These are phyloP conservation scores for Ustilago sp. DNA, from an alignment of 1,284 basidiomycete species.

Conservation along the genomic window DNA sequence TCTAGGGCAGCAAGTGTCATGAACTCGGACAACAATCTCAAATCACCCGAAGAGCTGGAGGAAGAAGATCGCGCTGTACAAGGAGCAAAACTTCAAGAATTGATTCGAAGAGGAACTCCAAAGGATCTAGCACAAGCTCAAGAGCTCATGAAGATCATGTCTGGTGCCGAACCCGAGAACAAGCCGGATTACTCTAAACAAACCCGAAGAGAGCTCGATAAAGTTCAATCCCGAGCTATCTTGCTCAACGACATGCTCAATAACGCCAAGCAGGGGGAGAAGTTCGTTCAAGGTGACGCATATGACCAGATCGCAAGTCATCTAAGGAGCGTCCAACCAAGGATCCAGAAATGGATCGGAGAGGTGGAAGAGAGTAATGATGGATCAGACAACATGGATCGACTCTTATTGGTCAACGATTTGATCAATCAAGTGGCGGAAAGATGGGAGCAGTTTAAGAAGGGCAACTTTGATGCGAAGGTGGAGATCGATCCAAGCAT, in stretches of 20 bases:
- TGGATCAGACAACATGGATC: slow-evolving; percentile 78
- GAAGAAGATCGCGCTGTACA: slow-evolving; percentile 95
- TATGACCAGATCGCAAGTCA: slow-evolving; percentile 95
- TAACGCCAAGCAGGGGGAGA: slow-evolving; percentile 81
- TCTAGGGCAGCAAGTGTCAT: slow-evolving; percentile 62
- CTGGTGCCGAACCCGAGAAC: slow-evolving; percentile 93
- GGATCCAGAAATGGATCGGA: slow-evolving; percentile 98
- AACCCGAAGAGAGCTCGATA: slow-evolving; percentile 88
- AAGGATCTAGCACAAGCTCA: slow-evolving; percentile 94
- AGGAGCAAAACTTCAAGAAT: slow-evolving; percentile 95
- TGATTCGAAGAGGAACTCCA: slow-evolving; percentile 94
- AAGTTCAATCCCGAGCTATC: slow-evolving; percentile 92
- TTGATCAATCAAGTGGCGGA: slow-evolving; percentile 92
- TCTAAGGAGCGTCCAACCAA: slow-evolving; percentile 85
- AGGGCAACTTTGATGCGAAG: slow-evolving; percentile 81
- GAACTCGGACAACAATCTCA: slow-evolving; percentile 77
- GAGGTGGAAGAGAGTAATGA: slow-evolving; percentile 81
- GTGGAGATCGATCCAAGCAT: slow-evolving; percentile 73
- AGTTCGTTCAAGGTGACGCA: slow-evolving; percentile 79
- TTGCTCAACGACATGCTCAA: slow-evolving; percentile 96
- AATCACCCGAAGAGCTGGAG: slow-evolving; percentile 95
- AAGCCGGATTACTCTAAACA: slow-evolving; percentile 93
- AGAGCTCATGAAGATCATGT: slow-evolving; percentile 95
- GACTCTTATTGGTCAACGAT: slow-evolving; percentile 95
- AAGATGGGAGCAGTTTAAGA: slow-evolving; percentile 90